Conservation (phyloP, 139 green algal species). For the Yamagishiella unicocca region DNA sequence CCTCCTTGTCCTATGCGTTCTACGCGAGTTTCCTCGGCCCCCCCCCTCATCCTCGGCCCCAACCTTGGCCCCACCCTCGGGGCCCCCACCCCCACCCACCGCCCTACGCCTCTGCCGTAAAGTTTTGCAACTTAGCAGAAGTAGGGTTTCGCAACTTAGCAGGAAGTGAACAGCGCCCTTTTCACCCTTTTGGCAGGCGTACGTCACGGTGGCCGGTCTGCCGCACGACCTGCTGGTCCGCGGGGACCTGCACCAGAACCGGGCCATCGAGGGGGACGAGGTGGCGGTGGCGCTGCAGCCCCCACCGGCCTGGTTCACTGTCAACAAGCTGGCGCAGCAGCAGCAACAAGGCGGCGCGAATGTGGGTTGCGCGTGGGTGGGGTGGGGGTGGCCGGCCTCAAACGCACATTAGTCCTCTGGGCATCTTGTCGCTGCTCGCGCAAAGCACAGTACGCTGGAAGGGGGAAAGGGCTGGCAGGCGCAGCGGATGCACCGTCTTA, state of each 20-base stretch:
- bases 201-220: constrained; percentile 73
- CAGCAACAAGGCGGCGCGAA: not conserved
- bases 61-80: too few species aligned
- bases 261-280: constrained; percentile 87
- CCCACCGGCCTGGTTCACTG: constrained; percentile 59
- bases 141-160: too few species aligned
- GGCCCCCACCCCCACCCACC: too few species aligned
- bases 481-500: too few species aligned
- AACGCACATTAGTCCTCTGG: too few species aligned
- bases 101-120: too few species aligned
- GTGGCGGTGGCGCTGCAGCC: constrained; percentile 82
- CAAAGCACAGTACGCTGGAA: too few species aligned
- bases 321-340: constrained; percentile 14
- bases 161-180: too few species aligned
- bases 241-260: constrained; percentile 49
- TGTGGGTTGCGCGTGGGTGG: not conserved
- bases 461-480: too few species aligned
- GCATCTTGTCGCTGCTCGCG: too few species aligned
- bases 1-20: too few species aligned
- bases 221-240: constrained; percentile 75
- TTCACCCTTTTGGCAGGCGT: constrained; percentile 77
- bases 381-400: not conserved
- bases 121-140: too few species aligned
- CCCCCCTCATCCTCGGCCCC: not conserved
- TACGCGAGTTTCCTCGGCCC: not conserved